These are phyloP conservation scores for Akanthomyces dipterigenus DNA, from an alignment of 2,329 filamentous ascomycete genomes.

Conservation along the genomic window DNA sequence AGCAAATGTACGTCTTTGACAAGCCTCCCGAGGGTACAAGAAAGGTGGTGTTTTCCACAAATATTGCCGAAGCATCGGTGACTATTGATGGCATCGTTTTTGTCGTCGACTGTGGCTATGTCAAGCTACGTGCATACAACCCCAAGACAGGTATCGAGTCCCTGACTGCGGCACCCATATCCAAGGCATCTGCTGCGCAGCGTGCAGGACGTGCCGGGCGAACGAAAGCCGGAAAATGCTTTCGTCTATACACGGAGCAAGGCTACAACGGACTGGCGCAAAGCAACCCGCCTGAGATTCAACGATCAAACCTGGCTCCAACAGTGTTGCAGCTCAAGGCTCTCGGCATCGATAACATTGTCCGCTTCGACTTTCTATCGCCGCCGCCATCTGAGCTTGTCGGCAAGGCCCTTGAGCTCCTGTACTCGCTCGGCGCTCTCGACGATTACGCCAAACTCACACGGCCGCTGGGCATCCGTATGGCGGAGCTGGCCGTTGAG, in stretches of 20 bases:
- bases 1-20: slow-evolving; percentile 95
- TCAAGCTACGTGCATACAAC: slow-evolving; percentile 83
- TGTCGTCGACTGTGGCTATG: slow-evolving; percentile 85
- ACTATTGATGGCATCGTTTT: slow-evolving; percentile 90
- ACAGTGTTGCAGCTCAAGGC: slow-evolving; percentile 89
- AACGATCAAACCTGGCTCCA: slow-evolving; percentile 83
- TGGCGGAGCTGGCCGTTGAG: slow-evolving; percentile 89
- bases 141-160: slow-evolving; percentile 81
- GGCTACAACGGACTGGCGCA: slow-evolving; percentile 59
- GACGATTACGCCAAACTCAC: slow-evolving; percentile 90
- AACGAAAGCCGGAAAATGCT: slow-evolving; percentile 88
- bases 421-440: slow-evolving; percentile 79
- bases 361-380: slow-evolving; percentile 83
- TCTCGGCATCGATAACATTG: slow-evolving; percentile 88
- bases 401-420: slow-evolving; percentile 76
- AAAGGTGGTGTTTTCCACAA: slow-evolving; percentile 90
- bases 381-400: slow-evolving; percentile 80
- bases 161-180: slow-evolving; percentile 72
- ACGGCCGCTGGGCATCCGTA: slow-evolving; percentile 75
- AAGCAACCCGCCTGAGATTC: slow-evolving; percentile 80
- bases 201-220: slow-evolving; percentile 84
- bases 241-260: slow-evolving; percentile 79
- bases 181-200: slow-evolving; percentile 88
- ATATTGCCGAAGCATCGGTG: slow-evolving; percentile 93
- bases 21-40: slow-evolving; percentile 71